Conservation (phyloP, 805 yeast species). For the Candida alai region DNA sequence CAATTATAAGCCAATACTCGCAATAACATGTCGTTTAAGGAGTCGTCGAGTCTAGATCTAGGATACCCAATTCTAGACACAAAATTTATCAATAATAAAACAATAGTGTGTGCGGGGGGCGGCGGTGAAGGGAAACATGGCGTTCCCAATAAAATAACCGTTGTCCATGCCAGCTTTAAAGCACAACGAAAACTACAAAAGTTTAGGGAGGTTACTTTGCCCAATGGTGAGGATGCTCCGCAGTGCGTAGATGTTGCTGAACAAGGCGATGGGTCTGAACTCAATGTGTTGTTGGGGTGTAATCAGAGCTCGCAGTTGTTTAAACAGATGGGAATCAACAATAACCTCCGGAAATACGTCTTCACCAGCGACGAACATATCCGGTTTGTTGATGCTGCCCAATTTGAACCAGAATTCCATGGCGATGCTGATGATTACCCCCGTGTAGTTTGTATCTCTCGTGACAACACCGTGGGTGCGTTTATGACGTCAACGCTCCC, state of each 20-base stretch:
- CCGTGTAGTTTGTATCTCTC: constrained; percentile 55
- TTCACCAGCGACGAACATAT: constrained; percentile 55
- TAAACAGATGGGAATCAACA: constrained; percentile 54
- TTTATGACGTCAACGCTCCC: constrained; percentile 67
- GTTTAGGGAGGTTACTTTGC: constrained; percentile 58
- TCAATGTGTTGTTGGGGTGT: constrained; percentile 65
- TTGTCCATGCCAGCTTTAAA: constrained; percentile 53
- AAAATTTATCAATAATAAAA: constrained; percentile 56
- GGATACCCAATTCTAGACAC: constrained; percentile 85
- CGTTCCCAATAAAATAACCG: constrained; percentile 77
- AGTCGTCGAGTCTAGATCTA: constrained; percentile 34
- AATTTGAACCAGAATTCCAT: constrained; percentile 45
- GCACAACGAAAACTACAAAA: constrained; percentile 46
- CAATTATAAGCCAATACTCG: constrained; percentile 1
- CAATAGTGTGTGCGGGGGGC: constrained; percentile 81
- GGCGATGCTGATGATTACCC: constrained; percentile 51
- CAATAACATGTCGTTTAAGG: constrained; percentile 26
- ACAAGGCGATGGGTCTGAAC: constrained; percentile 26
- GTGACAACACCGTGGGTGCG: constrained; percentile 61
- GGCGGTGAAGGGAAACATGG: constrained; percentile 95
- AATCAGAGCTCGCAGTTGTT: constrained; percentile 64
- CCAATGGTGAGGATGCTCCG: constrained; percentile 79
- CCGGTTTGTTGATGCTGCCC: constrained; percentile 57
- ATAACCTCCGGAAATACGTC: constrained; percentile 66
- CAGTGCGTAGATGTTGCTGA: constrained; percentile 59